A percentile compares a stretch with the other conserved stretches of the same genome.
Evolutionary conservation across 805 yeast genomes (phyloP).

Genomic region (Candida silvicultrix): DNA sequence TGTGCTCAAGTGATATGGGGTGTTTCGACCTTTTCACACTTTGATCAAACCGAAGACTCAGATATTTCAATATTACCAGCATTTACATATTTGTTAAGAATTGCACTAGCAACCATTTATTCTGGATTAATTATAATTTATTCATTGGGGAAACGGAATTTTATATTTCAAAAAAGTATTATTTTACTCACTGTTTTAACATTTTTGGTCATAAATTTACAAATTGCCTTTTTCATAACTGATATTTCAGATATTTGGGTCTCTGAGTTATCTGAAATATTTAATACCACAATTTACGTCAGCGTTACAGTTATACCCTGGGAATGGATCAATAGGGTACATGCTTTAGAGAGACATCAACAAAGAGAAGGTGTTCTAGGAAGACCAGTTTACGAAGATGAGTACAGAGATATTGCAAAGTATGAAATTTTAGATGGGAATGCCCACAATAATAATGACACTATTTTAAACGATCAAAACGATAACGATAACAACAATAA

Average conservation of each 20-base stretch:
- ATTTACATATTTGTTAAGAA: conserved; percentile 65
- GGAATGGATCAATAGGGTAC: conserved; percentile 78
- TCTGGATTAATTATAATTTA: conserved; percentile 57
- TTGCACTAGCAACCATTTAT: conserved; percentile 63
- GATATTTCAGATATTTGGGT: conserved; percentile 75
- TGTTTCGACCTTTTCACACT: conserved; percentile 42
- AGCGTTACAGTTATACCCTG: conserved; percentile 70
- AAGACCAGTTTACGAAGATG: conserved; percentile 68
- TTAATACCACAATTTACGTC: conserved; percentile 66
- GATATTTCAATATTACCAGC: conserved; percentile 60
- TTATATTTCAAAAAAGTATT: conserved; percentile 42
- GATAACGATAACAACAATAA: conserved; percentile 12
- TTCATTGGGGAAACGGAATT: conserved; percentile 43
- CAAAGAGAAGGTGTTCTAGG: conserved; percentile 75
- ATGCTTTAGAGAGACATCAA: conserved; percentile 45
- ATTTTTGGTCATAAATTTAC: conserved; percentile 46
- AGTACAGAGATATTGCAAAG: conserved; percentile 24
- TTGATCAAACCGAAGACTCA: conserved; percentile 20
- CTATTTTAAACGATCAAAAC: background rate
- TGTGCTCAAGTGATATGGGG: conserved; percentile 68
- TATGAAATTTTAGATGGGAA: conserved; percentile 16
- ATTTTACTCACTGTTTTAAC: conserved; percentile 53
- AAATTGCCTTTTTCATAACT: conserved; percentile 67
- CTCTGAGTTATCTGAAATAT: conserved; percentile 65
- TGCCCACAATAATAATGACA: conserved; percentile 3